These are phyloP conservation scores for Cryptococcus jaspeensis DNA, from an alignment of 1,284 basidiomycete genomes.

Conservation along the genomic window DNA sequence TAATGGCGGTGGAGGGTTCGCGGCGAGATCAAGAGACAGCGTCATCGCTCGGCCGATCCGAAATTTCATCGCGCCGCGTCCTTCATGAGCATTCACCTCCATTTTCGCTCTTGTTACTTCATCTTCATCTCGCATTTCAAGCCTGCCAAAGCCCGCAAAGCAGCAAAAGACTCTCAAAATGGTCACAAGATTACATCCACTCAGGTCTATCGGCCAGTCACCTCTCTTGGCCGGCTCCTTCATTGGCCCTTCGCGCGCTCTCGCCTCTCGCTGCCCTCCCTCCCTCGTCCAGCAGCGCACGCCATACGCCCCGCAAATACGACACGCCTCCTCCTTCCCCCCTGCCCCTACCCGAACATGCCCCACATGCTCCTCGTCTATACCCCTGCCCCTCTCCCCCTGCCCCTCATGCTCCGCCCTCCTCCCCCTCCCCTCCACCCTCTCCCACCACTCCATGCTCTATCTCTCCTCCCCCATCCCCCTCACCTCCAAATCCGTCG, in stretches of 20 bases:
- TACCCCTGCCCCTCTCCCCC: slow-evolving; percentile 39
- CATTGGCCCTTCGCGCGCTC: not conserved
- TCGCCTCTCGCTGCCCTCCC: not conserved
- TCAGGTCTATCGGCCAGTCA: too few relatives aligned
- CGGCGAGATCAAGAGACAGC: too few relatives aligned
- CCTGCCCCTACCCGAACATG: slow-evolving; percentile 27
- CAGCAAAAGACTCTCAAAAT: not conserved
- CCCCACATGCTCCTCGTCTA: slow-evolving; percentile 28
- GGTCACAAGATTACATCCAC: not conserved
- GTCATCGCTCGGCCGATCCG: not conserved
- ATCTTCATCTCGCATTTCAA: not conserved
- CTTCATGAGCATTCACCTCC: not conserved
- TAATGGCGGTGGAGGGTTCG: too few relatives aligned
- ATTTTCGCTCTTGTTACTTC: not conserved
- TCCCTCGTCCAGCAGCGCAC: not conserved
- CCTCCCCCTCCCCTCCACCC: slow-evolving; percentile 36
- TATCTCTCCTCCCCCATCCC: slow-evolving; percentile 29
- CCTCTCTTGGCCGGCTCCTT: too few relatives aligned
- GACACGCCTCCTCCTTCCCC: not conserved
- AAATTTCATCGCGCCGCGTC: not conserved
- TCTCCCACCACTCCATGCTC: slow-evolving; percentile 45
- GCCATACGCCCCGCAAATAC: not conserved
- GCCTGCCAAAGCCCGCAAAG: not conserved
- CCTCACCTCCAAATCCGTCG: slow-evolving; percentile 2
- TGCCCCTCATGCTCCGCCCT: slow-evolving; percentile 41